phyloP scores from a whole-genome alignment of 805 yeast genomes.

The Saccharomycopsis oosterbeekiorum region DNA sequence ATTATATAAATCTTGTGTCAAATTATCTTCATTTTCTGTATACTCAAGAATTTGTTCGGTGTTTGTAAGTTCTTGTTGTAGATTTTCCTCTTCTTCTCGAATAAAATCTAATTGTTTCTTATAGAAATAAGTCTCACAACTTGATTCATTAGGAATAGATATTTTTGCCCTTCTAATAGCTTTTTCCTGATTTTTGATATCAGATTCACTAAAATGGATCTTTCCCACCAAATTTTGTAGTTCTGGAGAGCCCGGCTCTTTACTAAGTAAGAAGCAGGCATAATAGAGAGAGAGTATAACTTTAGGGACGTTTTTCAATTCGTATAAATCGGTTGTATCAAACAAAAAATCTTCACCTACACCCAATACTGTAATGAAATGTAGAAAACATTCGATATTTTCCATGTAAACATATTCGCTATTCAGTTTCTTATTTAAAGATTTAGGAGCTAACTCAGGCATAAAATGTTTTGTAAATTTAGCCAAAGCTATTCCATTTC shows the following conservation, averaged over 20 bases:
- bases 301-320: constrained; percentile 83
- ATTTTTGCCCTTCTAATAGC: constrained; percentile 49
- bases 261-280: constrained; percentile 60
- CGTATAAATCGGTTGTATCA: constrained; percentile 88
- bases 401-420: constrained; percentile 87
- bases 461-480: constrained; percentile 63
- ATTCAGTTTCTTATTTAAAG: constrained; percentile 38
- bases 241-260: constrained; percentile 44
- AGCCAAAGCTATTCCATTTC: constrained; percentile 82
- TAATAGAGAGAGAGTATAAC: constrained; percentile 93
- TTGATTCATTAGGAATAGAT: constrained; percentile 63
- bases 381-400: constrained; percentile 76
- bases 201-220: constrained; percentile 55
- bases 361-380: constrained; percentile 53
- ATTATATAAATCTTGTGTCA: background rate
- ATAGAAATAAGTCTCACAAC: constrained; percentile 12
- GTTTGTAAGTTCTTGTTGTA: background rate
- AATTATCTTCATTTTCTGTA: background rate
- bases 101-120: background rate
- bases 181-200: constrained; percentile 54
- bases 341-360: constrained; percentile 85
- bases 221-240: constrained; percentile 55
- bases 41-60: background rate
- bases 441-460: constrained; percentile 50
- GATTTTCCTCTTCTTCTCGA: constrained; percentile 1